A percentile compares a stretch with the other conserved stretches of the same genome.
phyloP scores from a whole-genome alignment of 2,329 filamentous ascomycete genomes.

The Nemania abortiva region DNA sequence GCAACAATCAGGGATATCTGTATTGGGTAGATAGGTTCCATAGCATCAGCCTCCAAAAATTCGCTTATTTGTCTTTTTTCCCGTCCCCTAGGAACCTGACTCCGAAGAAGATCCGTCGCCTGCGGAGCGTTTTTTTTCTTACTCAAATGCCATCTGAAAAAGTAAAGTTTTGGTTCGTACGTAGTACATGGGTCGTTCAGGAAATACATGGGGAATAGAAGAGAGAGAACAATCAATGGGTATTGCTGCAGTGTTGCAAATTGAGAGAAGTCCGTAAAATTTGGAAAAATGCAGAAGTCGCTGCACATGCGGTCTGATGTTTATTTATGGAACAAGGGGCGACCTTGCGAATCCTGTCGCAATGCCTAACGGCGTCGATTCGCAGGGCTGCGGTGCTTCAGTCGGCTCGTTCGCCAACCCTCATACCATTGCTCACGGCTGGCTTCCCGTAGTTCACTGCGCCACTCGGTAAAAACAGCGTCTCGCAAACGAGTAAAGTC shows the following conservation, averaged over 20 bases:
- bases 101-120: slow-evolving; percentile 40
- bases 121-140: slow-evolving; percentile 42
- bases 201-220: slow-evolving; percentile 43
- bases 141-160: slow-evolving; percentile 38
- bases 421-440: slow-evolving; percentile 96
- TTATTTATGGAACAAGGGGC: slow-evolving; percentile 35
- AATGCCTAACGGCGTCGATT: slow-evolving; percentile 53
- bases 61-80: slow-evolving; percentile 34
- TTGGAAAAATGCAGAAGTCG: slow-evolving; percentile 32
- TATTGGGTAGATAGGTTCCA: slow-evolving; percentile 31
- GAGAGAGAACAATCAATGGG: slow-evolving; percentile 41
- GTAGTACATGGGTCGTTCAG: slow-evolving; percentile 35
- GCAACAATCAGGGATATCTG: slow-evolving; percentile 31
- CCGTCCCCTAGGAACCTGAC: slow-evolving; percentile 32
- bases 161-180: slow-evolving; percentile 37
- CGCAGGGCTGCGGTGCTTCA: slow-evolving; percentile 65
- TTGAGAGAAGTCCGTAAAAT: slow-evolving; percentile 33
- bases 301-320: slow-evolving; percentile 42
- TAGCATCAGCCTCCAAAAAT: slow-evolving; percentile 37
- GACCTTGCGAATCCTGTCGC: slow-evolving; percentile 40
- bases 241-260: slow-evolving; percentile 47
- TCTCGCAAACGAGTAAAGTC: slow-evolving; percentile 94
- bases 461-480: slow-evolving; percentile 93
- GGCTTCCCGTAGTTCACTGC: slow-evolving; percentile 87
- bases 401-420: slow-evolving; percentile 84